These are phyloP conservation scores for Vitis hybrid DNA, from an alignment of 177 flowering plant species.

Conservation along the genomic window DNA sequence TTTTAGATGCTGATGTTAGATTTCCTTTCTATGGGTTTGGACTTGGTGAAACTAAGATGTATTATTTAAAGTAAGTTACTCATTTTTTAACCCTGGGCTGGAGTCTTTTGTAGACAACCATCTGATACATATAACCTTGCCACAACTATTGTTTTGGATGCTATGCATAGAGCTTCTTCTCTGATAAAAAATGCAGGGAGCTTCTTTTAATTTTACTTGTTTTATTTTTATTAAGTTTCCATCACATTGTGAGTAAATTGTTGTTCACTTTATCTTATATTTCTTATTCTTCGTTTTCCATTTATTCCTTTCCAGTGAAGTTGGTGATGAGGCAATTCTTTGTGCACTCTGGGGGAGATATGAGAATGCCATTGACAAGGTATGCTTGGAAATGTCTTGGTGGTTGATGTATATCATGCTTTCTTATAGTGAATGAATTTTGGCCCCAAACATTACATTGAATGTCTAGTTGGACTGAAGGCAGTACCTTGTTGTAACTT, in stretches of 20 bases:
- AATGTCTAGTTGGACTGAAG: too few species aligned
- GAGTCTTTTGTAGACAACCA: neutral
- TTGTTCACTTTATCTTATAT: neutral
- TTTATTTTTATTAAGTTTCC: neutral
- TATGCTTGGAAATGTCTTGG: slow-evolving; percentile 20
- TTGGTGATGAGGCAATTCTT: slow-evolving; percentile 77
- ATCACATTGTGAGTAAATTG: neutral
- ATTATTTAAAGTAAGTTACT: neutral
- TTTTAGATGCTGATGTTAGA: neutral
- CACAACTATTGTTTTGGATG: too few species aligned
- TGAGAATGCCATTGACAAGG: slow-evolving; percentile 68
- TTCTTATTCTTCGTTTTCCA: neutral
- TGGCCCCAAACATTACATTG: neutral
- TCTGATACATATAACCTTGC: too few species aligned
- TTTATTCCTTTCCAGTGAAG: slow-evolving; percentile 48
- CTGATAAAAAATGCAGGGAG: too few species aligned
- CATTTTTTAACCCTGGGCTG: neutral
- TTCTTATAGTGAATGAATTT: neutral
- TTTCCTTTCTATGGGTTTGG: neutral
- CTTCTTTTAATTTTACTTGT: neutral
- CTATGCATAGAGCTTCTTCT: too few species aligned
- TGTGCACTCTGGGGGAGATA: slow-evolving; percentile 65
- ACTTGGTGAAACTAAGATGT: neutral
- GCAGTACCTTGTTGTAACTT: too few species aligned
- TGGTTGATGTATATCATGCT: neutral